Percentiles rank a stretch among this genome's conserved stretches.
These are phyloP conservation scores for Ceriops zippeliana DNA, from an alignment of 345 rosid species.

Conservation along the genomic window DNA sequence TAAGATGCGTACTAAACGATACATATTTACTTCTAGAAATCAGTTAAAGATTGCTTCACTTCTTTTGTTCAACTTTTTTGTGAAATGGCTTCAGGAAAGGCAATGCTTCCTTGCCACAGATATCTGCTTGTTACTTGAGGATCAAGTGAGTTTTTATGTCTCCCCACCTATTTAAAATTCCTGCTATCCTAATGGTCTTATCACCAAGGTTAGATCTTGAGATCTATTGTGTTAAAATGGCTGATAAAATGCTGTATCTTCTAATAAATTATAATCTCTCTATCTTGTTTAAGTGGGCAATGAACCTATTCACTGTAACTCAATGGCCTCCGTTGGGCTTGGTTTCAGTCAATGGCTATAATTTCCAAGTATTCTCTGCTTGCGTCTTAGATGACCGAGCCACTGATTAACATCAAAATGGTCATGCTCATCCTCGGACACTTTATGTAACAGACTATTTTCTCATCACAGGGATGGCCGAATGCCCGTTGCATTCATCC, in stretches of 20 bases:
- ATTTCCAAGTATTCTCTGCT: not conserved
- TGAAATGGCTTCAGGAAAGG: conserved; percentile 65
- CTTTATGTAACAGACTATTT: conserved; percentile 3
- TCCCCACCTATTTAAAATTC: conserved; percentile 1
- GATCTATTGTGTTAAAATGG: not conserved
- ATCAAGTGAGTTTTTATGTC: conserved; percentile 52
- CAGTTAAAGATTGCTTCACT: conserved; percentile 5
- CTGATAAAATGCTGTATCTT: not conserved
- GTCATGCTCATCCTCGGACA: not conserved
- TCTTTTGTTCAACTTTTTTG: conserved; percentile 12
- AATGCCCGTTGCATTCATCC: conserved; percentile 69
- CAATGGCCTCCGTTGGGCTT: no score
- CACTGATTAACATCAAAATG: not conserved
- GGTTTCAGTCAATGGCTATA: not conserved
- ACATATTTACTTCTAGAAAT: not conserved
- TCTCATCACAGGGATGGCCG: conserved; percentile 62
- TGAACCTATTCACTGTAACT: no score
- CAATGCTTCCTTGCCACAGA: conserved; percentile 72
- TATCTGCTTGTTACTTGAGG: conserved; percentile 73
- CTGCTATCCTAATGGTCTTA: not conserved
- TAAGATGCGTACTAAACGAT: not conserved
- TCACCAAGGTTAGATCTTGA: not conserved
- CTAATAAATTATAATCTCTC: no score
- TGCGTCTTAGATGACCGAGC: not conserved
- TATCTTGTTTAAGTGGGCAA: no score